These are phyloP conservation scores for Hemileccinum impolitum DNA, from an alignment of 768 basidiomycete genomes.

Conservation along the genomic window DNA sequence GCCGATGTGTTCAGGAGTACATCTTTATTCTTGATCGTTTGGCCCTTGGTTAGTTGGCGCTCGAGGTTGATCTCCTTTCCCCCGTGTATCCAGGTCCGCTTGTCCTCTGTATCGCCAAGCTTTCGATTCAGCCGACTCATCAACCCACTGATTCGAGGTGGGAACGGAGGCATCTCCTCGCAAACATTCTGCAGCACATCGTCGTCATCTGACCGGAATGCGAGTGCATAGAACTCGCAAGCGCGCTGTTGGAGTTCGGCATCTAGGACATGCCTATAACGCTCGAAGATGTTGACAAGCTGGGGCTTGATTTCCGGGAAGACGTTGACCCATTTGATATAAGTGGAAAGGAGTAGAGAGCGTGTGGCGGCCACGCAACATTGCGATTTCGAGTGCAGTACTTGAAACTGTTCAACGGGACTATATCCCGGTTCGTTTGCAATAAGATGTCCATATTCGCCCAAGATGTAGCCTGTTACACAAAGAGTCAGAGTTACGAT, in stretches of 20 bases:
- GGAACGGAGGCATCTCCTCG: conserved; percentile 99
- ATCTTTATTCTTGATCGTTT: conserved; percentile 36
- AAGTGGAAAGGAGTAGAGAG: conserved; percentile 90
- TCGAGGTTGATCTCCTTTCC: conserved; percentile 91
- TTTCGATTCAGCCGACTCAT: conserved; percentile 85
- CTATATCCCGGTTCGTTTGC: conserved; percentile 94
- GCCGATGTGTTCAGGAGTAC: conserved; percentile 36
- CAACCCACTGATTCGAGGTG: conserved; percentile 88
- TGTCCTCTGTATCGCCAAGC: conserved; percentile 90
- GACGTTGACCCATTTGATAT: conserved; percentile 99
- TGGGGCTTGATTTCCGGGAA: conserved; percentile 98
- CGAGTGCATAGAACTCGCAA: conserved; percentile 93
- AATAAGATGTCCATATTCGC: conserved; percentile 97
- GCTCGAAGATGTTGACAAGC: conserved; percentile 91
- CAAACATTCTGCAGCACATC: conserved; percentile 92
- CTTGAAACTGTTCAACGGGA: conserved; percentile 90
- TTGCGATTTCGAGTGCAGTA: conserved; percentile 91
- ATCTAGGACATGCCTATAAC: conserved; percentile 96
- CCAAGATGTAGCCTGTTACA: conserved; percentile 84
- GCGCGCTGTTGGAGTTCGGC: conserved; percentile 97
- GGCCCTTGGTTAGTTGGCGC: conserved; percentile 57
- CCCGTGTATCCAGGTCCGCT: conserved; percentile 92
- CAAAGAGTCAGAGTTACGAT: conserved; percentile 9
- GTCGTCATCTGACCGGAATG: conserved; percentile 82
- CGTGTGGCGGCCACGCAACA: conserved; percentile 91